Base-by-base conservation (phyloP, 148 eudicot genomes). In the Camellia sinensis region DNA sequence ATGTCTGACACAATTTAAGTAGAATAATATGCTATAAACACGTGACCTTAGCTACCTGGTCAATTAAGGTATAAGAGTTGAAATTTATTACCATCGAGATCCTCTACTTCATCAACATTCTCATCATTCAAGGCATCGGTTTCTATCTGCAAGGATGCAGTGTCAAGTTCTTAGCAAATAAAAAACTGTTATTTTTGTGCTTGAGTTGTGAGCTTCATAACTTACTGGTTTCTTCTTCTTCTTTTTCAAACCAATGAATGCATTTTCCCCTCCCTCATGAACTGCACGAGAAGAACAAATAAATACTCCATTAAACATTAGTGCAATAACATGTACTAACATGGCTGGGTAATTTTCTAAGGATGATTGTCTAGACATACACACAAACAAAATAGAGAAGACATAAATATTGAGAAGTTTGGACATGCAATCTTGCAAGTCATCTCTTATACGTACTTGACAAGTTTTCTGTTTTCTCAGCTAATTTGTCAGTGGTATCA, bases 171-270 rank as follows among this genome's bases (percentile, higher is more conserved):
- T 76, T 76, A 77, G 68, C 18, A 46, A 48, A 50, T 29, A 77
- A 8, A 46, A 29, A 64, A 19, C 22, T 48, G 45, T 0, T 41
- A 11, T 14, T 18, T 76, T 76, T 44, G 53, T 44, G 43, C 54
- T 13, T 11, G 3, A 44, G 56, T 3, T n/a, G 21, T 4, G 18
- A 76, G 46, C 61, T 72, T 80, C 40, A 63, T 17, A 46, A 73
- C 78, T 65, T 64, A 80, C 82, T 48, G 82, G 64, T 65, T 80
- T 80, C 64, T 80, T 80, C 73, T 80, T 80, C 82, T 80, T 80
- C 82, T 80, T 80, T 66, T 80, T 80, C 78, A 80, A 52, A 74
- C 82, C 82, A 74, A 67, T n/a, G 15, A 80, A 80, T 12, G 73
- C 56, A 53, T 65, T 74, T 80, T 80, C 82, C 17, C 74, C 73